phyloP scores from a whole-genome alignment of 768 basidiomycete species.

The Lactarius sp. region DNA sequence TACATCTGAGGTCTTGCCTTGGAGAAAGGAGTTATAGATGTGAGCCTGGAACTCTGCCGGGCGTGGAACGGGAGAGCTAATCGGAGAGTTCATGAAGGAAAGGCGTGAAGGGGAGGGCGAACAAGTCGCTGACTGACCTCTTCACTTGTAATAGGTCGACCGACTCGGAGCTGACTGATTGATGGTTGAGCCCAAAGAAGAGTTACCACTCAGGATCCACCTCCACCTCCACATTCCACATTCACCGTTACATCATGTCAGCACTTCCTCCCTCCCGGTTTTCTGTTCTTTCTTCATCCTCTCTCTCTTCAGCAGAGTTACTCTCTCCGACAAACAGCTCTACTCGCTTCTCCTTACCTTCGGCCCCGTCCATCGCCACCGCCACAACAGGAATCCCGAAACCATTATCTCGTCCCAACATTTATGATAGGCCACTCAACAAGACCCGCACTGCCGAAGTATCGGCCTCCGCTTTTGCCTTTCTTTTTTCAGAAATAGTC shows the following conservation, averaged over 20 bases:
- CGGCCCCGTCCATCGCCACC: conserved; percentile 46
- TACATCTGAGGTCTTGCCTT: conserved; percentile 73
- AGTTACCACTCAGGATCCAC: too few species aligned
- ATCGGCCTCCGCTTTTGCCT: conserved; percentile 75
- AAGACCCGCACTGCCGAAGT: conserved; percentile 85
- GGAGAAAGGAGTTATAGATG: conserved; percentile 68
- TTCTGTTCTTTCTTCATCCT: conserved; percentile 61
- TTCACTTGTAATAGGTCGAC: neutral
- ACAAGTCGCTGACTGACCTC: conserved; percentile 4
- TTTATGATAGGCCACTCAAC: conserved; percentile 87
- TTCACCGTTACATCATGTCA: conserved; percentile 34
- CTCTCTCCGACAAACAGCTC: conserved; percentile 55
- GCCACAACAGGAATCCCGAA: conserved; percentile 35
- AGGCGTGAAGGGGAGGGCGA: neutral
- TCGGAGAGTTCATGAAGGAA: conserved; percentile 36
- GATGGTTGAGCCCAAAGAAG: too few species aligned
- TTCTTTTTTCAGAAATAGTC: conserved; percentile 89
- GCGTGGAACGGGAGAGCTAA: conserved; percentile 41
- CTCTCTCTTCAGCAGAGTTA: conserved; percentile 42
- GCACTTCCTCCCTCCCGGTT: conserved; percentile 57
- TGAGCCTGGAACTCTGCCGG: conserved; percentile 64
- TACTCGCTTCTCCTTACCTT: conserved; percentile 65
- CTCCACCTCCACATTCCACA: neutral
- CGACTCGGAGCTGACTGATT: too few species aligned
- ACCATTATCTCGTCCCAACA: conserved; percentile 53